These are phyloP conservation scores for Rubia peregrina DNA, from an alignment of 305 asterid species.

Conservation along the genomic window DNA sequence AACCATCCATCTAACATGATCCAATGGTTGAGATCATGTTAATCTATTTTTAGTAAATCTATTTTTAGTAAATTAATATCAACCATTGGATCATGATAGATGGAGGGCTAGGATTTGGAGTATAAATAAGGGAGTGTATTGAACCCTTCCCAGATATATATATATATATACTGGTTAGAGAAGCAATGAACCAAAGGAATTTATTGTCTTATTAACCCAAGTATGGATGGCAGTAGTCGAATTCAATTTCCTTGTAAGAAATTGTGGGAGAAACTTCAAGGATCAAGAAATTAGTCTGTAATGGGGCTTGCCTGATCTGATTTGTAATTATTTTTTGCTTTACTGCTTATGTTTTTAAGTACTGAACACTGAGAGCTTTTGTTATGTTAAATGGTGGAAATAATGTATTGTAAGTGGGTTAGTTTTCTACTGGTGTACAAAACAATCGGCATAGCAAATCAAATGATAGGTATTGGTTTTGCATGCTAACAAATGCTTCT, in stretches of 20 bases:
- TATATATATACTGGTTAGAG: conserved; percentile 19
- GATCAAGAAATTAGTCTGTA: neutral
- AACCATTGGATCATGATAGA: too few relatives aligned
- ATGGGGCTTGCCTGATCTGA: neutral
- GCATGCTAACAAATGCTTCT: neutral
- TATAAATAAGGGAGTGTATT: too few relatives aligned
- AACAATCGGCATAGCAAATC: neutral
- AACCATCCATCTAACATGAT: too few relatives aligned
- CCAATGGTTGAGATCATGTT: too few relatives aligned
- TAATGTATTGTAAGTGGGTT: neutral
- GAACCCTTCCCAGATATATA: too few relatives aligned
- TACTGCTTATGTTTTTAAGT: neutral
- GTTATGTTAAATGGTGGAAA: neutral
- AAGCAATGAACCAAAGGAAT: neutral
- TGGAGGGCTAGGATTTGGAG: too few relatives aligned
- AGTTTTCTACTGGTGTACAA: neutral
- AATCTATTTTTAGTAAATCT: too few relatives aligned
- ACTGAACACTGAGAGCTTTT: neutral
- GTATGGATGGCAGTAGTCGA: neutral
- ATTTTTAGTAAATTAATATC: too few relatives aligned
- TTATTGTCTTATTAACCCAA: neutral
- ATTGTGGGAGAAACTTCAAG: neutral
- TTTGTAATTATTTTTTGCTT: neutral
- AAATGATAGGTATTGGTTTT: too few relatives aligned
- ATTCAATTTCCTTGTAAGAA: neutral